Percentiles rank a stretch among this genome's conserved stretches.
Conservation (phyloP, 345 rosid species). For the Geranium rotundifolium region DNA sequence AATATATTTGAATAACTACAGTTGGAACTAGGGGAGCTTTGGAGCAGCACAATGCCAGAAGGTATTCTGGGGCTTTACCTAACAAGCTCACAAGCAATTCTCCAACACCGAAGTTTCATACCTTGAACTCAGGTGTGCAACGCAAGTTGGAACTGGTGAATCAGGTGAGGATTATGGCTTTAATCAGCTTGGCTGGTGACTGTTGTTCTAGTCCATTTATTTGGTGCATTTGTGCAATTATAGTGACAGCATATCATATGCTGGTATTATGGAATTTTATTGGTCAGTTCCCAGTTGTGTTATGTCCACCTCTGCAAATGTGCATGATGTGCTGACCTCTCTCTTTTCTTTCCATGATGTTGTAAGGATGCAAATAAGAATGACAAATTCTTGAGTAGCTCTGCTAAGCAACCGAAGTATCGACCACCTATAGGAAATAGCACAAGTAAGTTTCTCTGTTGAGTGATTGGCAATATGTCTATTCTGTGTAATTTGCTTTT, state of each 20-base stretch:
- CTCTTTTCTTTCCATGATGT: neutral
- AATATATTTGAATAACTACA: conserved; percentile 11
- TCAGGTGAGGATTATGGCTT: conserved; percentile 21
- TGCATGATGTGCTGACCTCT: neutral
- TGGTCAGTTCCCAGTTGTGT: neutral
- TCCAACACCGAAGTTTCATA: conserved; percentile 26
- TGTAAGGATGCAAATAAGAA: conserved; percentile 32
- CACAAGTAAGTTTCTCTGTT: conserved; percentile 46
- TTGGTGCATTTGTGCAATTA: no score
- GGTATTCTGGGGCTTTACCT: conserved; percentile 25
- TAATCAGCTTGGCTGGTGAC: neutral
- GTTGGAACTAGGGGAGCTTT: conserved; percentile 38
- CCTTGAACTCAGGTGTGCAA: conserved; percentile 41
- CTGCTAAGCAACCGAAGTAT: conserved; percentile 28
- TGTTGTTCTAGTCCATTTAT: no score
- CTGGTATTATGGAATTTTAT: neutral
- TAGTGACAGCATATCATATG: no score
- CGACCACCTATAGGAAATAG: conserved; percentile 58
- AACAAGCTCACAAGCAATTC: conserved; percentile 34
- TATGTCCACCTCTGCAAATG: neutral
- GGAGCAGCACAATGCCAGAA: conserved; percentile 35
- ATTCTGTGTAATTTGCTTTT: neutral
- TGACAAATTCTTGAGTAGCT: conserved; percentile 29
- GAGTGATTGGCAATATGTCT: neutral
- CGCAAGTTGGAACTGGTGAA: conserved; percentile 42